Evolutionary conservation across 208 protist species (phyloP), one percentile per base, ranked within the genome.

Genomic region (Acanthamoeba quina): DNA sequence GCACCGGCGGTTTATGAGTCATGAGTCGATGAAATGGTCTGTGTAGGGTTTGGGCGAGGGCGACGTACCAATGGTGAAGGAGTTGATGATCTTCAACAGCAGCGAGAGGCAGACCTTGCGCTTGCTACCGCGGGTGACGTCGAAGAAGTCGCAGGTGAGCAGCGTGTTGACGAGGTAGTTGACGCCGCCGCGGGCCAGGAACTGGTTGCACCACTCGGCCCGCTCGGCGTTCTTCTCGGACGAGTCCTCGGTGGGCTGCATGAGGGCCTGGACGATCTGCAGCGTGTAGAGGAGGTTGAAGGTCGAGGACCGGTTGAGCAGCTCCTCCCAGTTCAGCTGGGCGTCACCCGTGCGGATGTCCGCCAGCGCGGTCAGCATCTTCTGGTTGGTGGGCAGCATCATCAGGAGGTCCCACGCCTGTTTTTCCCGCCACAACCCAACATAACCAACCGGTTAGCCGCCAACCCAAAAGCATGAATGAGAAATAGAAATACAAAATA

Each of bases 341-440:
- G 31, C 24, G 26, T 47, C 72, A 49, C 21, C 52, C 4, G 13
- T 34, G 19, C 78, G 76, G 44, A 83, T 34, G 78, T 92, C 31
- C 2, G 34, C 47, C 21, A 96, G 60, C 26, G 52, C 47, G 21
- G 47, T 54, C 37, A 95, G 76, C 37, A 96, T 78, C n/a, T 96
- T 85, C 58, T n/a, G 56, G 52, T 96, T 95, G 11, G 94, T 95
- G 41, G 96, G 96, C 26, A 96, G 70, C 41, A 95, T 82, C 80
- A 96, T 95, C 41, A 96, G 66, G 6, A 96, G 47, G 17, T 96
- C 94, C 96, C 96, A 96, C n/a, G 52, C 88, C 88, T 78, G 54
- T 76, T 26, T 72, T 26, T 47, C 1, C 13, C 37, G 41, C 44
- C 47, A 85, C 52, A 26, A 13, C 15, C 52, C 52, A 70, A 10